phyloP scores from a whole-genome alignment of 352 stramenopile species.

The Phytophthora podocarpi region DNA sequence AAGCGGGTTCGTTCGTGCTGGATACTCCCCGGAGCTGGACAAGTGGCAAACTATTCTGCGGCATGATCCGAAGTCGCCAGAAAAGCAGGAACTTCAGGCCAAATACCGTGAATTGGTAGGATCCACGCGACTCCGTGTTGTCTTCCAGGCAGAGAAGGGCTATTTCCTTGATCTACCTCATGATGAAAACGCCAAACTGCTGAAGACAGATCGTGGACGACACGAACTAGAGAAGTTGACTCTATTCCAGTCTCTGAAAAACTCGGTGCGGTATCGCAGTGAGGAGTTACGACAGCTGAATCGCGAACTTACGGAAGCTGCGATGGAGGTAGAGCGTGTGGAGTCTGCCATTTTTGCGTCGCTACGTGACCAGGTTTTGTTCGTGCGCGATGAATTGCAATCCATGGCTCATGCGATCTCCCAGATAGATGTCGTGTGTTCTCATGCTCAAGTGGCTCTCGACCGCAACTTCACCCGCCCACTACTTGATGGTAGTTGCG shows the following conservation, averaged over 20 bases:
- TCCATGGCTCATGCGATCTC: constrained; percentile 56
- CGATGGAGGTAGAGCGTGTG: constrained; percentile 53
- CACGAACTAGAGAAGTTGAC: constrained; percentile 42
- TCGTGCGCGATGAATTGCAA: constrained; percentile 38
- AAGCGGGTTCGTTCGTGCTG: constrained; percentile 56
- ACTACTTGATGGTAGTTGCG: constrained; percentile 51
- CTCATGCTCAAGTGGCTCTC: constrained; percentile 68
- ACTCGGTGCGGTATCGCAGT: constrained; percentile 67
- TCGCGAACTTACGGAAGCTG: constrained; percentile 59
- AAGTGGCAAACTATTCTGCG: constrained; percentile 58
- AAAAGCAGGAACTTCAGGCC: constrained; percentile 51
- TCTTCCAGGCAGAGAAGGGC: constrained; percentile 65
- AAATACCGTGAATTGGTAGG: constrained; percentile 65
- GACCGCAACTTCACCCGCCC: constrained; percentile 70
- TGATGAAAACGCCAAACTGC: constrained; percentile 57
- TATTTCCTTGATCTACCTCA: constrained; percentile 74
- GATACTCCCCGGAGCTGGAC: constrained; percentile 67
- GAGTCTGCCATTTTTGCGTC: constrained; percentile 63
- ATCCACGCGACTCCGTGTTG: constrained; percentile 61
- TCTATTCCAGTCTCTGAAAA: constrained; percentile 74
- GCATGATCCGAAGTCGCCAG: constrained; percentile 43
- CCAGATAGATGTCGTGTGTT: constrained; percentile 66
- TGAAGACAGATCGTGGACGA: constrained; percentile 27
- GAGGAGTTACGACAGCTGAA: constrained; percentile 70
- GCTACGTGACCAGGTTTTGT: constrained; percentile 44